Evolutionary conservation across 495 filamentous ascomycete genomes (phyloP), one percentile per base, ranked within the genome.

Genomic region (Polyplosphaeria fusca): DNA sequence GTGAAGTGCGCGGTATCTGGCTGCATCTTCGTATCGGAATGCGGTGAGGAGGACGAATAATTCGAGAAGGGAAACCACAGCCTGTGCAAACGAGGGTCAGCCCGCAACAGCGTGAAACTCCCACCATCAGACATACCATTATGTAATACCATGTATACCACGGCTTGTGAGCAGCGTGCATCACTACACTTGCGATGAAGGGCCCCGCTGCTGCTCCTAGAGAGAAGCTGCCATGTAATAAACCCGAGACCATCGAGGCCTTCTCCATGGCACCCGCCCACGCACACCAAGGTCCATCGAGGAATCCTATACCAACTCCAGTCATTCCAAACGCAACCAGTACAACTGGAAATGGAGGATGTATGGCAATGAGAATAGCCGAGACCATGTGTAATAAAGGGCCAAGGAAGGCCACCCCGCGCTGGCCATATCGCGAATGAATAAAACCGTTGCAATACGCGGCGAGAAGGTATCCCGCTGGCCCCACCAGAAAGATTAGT

Each of bases 81-180:
- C 23, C 55, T 58, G 38, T 13, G 19, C 19, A 19, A 24, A 19
- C 28, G 14, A 11, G 22, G 1, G 19, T 20, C 30, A 35, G 30
- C n/a, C 9, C 30, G 9, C 9, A 7, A 7, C 30, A n/a, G 30
- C 30, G n/a, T 35, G n/a, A 9, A 7, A 35, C n/a, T n/a, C 9
- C n/a, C 30, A 9, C 7, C 39, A 43, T 2, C 9, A 18, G 19
- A 30, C 58, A 18, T 47, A 61, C 58, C 2, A 61, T 24, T 4
- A 51, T 11, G 32, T 56, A 56, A 23, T 61, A 61, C 35, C 40
- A 61, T 2, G 25, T 19, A 24, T 27, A 61, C 58, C 58, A 61
- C 12, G n/a, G 40, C 14, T n/a, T 37, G 20, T 46, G 1, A n/a
- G 13, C 19, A 1, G 12, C 35, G 9, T 19, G 12, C n/a, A 61